Evolutionary conservation across 805 yeast species (phyloP), one percentile per base, ranked within the genome.

Genomic region (Candida boidinii): DNA sequence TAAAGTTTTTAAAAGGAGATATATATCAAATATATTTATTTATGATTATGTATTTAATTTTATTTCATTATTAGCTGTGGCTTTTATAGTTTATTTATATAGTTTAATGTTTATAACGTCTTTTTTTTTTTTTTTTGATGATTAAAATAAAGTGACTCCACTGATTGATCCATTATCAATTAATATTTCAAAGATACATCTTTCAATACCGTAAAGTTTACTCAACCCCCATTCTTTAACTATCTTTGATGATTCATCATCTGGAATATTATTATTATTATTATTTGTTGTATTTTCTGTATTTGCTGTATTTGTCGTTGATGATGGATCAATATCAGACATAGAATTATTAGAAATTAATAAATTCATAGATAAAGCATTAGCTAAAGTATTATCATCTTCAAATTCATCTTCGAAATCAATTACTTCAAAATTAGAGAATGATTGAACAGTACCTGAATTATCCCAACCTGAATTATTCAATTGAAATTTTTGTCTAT

Each of bases 171-270:
- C 51, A 14, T 41, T 55, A 20, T 51, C 56, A 12, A 49, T 41
- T 26, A 56, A 33, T n/a, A 56, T 48, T 36, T 58, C 64, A 36
- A 53, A 54, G 6, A 54, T 38, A 19, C 52, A 43, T 12, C 43
- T 38, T 4, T 44, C 37, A 30, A 45, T 40, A 4, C 49, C 47
- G 28, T 48, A 45, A 18, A 56, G 38, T 31, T 56, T 53, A 12
- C 56, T 48, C 25, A 54, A 39, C 3, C 62, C 62, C 64, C 62
- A 58, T 28, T 49, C 47, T 24, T 54, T 50, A 23, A 45, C 38
- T 23, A 50, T 51, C 5, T 47, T 45, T 16, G 31, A 35, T 13
- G 17, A 30, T 15, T 23, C 38, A 20, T 33, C 29, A 19, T 33
- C 35, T 12, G 11, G n/a, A n/a, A n/a, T n/a, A n/a, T n/a, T 23